A percentile compares a stretch with the other conserved stretches of the same genome.
Evolutionary conservation across 345 rosid species (phyloP).

Genomic region (Populus davidiana): DNA sequence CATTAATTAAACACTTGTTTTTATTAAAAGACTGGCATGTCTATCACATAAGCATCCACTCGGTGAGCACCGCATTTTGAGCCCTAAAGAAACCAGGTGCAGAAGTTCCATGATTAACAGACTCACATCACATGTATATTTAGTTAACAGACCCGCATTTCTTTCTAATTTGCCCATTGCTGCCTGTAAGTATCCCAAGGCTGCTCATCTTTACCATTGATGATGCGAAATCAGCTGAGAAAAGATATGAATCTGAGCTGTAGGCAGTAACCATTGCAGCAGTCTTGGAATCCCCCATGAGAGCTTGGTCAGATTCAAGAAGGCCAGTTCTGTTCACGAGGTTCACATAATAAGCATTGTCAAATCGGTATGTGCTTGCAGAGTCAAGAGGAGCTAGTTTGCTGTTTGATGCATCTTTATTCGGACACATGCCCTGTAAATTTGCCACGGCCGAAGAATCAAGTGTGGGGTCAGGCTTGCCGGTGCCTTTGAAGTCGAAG

Average conservation of each 20-base stretch:
- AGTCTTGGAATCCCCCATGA: constrained; percentile 46
- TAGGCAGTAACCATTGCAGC: constrained; percentile 55
- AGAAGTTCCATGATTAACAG: neutral
- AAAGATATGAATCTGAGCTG: constrained; percentile 42
- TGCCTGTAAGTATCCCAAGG: constrained; percentile 63
- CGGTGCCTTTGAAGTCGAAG: constrained; percentile 62
- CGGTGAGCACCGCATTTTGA: neutral
- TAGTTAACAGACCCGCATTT: constrained; percentile 62
- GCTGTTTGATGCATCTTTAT: constrained; percentile 47
- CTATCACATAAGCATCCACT: neutral
- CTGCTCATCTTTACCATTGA: constrained; percentile 73
- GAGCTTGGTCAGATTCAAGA: constrained; percentile 72
- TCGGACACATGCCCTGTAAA: constrained; percentile 51
- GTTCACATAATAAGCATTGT: constrained; percentile 59
- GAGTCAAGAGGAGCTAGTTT: constrained; percentile 69
- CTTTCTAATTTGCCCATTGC: constrained; percentile 60
- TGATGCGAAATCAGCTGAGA: constrained; percentile 56
- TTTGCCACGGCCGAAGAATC: constrained; percentile 37
- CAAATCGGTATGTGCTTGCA: constrained; percentile 40
- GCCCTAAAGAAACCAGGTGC: no score
- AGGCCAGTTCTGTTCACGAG: constrained; percentile 38
- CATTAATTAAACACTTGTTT: neutral
- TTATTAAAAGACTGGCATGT: neutral
- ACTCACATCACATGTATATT: neutral
- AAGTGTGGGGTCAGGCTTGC: constrained; percentile 69